phyloP scores from a whole-genome alignment of 176 grass and related monocot genomes.

The Phragmites australis region DNA sequence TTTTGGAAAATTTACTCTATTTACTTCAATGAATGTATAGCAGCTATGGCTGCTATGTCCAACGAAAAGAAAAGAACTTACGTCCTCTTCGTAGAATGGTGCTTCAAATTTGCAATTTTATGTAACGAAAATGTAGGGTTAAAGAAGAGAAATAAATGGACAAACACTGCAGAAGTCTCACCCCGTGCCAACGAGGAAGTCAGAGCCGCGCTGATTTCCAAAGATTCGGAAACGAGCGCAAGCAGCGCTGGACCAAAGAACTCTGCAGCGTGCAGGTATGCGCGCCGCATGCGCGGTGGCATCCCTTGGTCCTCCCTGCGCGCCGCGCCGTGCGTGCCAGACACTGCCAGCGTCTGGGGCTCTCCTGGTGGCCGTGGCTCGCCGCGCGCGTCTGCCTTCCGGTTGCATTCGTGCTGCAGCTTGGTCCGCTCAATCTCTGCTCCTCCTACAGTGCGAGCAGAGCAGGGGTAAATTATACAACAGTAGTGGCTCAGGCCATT shows the following conservation, averaged over 20 bases:
- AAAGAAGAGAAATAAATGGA: no score
- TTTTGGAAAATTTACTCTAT: no score
- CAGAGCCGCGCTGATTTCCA: not conserved
- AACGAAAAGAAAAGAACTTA: no score
- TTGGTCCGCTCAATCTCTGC: not conserved
- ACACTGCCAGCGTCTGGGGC: not conserved
- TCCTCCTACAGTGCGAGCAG: not conserved
- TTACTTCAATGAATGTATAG: no score
- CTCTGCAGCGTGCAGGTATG: not conserved
- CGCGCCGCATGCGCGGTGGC: not conserved
- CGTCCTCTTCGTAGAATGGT: no score
- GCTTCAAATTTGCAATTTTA: no score
- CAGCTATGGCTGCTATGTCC: no score
- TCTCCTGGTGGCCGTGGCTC: not conserved
- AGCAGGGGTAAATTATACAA: not conserved
- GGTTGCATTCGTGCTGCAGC: no score
- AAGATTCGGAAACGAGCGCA: not conserved
- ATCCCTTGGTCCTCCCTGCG: not conserved
- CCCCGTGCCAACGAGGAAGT: not conserved
- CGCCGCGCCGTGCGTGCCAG: not conserved
- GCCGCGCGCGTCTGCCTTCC: no score
- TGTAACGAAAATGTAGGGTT: no score
- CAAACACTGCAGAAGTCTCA: no score
- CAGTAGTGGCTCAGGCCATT: not conserved
- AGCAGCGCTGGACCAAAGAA: not conserved